Percentiles rank a stretch among this genome's conserved stretches.
These are phyloP conservation scores for Monascus ruber DNA, from an alignment of 2,329 filamentous ascomycete genomes.

Conservation along the genomic window DNA sequence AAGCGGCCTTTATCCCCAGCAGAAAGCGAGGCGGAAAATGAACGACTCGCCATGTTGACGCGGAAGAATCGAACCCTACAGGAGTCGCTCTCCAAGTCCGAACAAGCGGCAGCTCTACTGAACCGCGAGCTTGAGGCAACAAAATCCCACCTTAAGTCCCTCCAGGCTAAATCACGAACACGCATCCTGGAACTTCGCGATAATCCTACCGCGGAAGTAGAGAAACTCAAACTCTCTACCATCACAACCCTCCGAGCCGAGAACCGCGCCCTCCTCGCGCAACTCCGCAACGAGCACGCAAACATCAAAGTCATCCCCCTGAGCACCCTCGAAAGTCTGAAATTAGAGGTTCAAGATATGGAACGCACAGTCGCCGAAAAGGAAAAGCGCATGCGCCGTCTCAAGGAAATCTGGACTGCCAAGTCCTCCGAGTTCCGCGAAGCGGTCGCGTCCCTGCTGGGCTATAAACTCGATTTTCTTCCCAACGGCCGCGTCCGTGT, in stretches of 20 bases:
- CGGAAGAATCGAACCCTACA: slow-evolving; percentile 82
- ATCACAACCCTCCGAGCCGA: slow-evolving; percentile 68
- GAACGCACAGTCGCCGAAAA: slow-evolving; percentile 55
- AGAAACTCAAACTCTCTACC: slow-evolving; percentile 73
- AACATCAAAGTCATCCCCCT: slow-evolving; percentile 57
- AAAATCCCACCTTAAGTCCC: slow-evolving; percentile 58
- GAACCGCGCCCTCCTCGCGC: slow-evolving; percentile 69
- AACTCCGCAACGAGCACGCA: slow-evolving; percentile 46
- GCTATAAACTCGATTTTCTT: slow-evolving; percentile 91
- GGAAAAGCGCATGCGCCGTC: slow-evolving; percentile 71
- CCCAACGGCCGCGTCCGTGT: slow-evolving; percentile 95
- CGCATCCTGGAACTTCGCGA: slow-evolving; percentile 75
- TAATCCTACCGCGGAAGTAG: slow-evolving; percentile 82
- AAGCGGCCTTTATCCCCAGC: slow-evolving; percentile 56
- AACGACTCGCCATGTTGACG: slow-evolving; percentile 70
- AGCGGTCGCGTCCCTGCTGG: slow-evolving; percentile 80
- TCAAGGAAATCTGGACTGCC: slow-evolving; percentile 84
- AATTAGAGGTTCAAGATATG: slow-evolving; percentile 62
- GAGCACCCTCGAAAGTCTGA: slow-evolving; percentile 62
- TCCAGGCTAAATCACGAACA: slow-evolving; percentile 59
- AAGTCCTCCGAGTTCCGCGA: slow-evolving; percentile 94
- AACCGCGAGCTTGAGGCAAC: slow-evolving; percentile 64
- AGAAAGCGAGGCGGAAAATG: slow-evolving; percentile 44
- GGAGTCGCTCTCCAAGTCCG: slow-evolving; percentile 58
- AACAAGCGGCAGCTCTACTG: slow-evolving; percentile 59